Evolutionary conservation across 2,329 filamentous ascomycete genomes (phyloP).

Genomic region (Nannizziopsis arthrosporioides): DNA sequence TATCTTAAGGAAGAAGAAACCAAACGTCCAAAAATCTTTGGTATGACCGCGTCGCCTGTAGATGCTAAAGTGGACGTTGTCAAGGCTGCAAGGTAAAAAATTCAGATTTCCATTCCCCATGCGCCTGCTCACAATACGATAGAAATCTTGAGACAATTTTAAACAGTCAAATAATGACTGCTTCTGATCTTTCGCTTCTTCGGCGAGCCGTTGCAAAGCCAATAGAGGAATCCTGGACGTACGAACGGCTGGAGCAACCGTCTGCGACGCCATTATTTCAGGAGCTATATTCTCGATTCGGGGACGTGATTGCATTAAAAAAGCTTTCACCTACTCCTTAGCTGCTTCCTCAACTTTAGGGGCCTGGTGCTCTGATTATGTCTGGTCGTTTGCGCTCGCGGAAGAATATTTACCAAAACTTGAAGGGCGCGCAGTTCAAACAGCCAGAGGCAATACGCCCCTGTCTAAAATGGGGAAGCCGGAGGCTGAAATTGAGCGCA

Average conservation of each 20-base stretch:
- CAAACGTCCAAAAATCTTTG: slow-evolving; percentile 65
- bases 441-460: slow-evolving; percentile 10
- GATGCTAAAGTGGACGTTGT: slow-evolving; percentile 66
- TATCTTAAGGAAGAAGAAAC: slow-evolving; percentile 47
- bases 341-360: slow-evolving; percentile 58
- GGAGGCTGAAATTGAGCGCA: slow-evolving; percentile 43
- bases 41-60: slow-evolving; percentile 94
- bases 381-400: slow-evolving; percentile 61
- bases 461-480: slow-evolving; percentile 26
- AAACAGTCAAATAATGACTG: slow-evolving; percentile 72
- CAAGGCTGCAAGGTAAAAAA: slow-evolving; percentile 47
- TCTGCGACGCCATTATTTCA: slow-evolving; percentile 56
- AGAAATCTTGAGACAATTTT: slow-evolving; percentile 63
- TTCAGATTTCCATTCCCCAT: not conserved
- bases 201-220: slow-evolving; percentile 49
- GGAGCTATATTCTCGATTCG: slow-evolving; percentile 43
- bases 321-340: slow-evolving; percentile 50
- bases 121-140: not conserved
- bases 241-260: slow-evolving; percentile 42
- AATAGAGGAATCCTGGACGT: slow-evolving; percentile 46
- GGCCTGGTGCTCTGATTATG: slow-evolving; percentile 69
- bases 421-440: slow-evolving; percentile 36
- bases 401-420: slow-evolving; percentile 52
- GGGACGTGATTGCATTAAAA: slow-evolving; percentile 42
- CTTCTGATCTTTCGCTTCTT: slow-evolving; percentile 48